These are phyloP conservation scores for Xylariaceae sp. DNA, from an alignment of 2,329 filamentous ascomycete genomes.

Conservation along the genomic window DNA sequence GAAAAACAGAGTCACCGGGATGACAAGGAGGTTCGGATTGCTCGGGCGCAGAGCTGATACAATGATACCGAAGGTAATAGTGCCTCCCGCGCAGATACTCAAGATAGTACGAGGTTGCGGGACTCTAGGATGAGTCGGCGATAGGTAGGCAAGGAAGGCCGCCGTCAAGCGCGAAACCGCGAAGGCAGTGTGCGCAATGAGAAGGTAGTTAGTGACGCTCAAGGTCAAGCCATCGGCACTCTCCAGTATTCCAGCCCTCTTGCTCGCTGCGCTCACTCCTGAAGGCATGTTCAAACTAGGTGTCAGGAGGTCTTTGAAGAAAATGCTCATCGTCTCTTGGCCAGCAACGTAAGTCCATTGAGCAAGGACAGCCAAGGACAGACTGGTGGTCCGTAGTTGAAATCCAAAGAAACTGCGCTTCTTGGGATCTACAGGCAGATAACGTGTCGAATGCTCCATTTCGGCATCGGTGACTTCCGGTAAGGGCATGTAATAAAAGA, in stretches of 20 bases:
- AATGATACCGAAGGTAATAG: conserved; percentile 52
- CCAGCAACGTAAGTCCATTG: conserved; percentile 77
- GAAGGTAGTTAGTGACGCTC: conserved; percentile 59
- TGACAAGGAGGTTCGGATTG: conserved; percentile 46
- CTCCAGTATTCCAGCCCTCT: conserved; percentile 41
- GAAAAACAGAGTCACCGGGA: conserved; percentile 65
- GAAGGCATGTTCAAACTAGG: conserved; percentile 21
- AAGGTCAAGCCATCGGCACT: conserved; percentile 44
- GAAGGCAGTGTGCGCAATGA: conserved; percentile 68
- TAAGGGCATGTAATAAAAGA: conserved; percentile 64
- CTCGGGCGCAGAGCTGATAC: conserved; percentile 41
- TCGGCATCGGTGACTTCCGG: conserved; percentile 56
- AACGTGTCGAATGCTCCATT: conserved; percentile 44
- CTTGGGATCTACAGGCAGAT: conserved; percentile 45
- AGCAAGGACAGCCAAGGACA: conserved; percentile 66
- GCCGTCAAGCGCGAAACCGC: conserved; percentile 67
- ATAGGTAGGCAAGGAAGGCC: conserved; percentile 57
- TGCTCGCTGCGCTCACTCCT: neutral
- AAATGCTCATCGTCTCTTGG: conserved; percentile 60
- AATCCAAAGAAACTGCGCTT: conserved; percentile 47
- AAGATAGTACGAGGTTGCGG: conserved; percentile 68
- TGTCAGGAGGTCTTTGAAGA: conserved; percentile 49
- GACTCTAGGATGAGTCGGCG: conserved; percentile 42
- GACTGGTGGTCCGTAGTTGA: conserved; percentile 49
- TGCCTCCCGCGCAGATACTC: conserved; percentile 53